Conservation (phyloP, 345 rosid genomes). For the Acer campestre region DNA sequence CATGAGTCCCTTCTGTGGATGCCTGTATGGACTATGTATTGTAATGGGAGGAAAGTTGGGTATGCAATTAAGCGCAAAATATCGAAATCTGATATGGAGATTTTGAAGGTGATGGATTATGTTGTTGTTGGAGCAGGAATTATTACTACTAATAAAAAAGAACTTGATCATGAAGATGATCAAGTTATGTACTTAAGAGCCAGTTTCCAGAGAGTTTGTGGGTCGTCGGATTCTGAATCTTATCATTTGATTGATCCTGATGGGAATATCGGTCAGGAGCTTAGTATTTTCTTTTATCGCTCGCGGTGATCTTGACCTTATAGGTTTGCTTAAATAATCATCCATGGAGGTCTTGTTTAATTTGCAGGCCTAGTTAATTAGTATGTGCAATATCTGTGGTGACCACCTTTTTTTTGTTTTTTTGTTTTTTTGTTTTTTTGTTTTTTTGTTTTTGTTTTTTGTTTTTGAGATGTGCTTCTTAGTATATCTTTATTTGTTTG, state of each 20-base stretch:
- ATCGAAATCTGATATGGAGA: conserved; percentile 46
- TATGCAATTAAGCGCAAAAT: conserved; percentile 57
- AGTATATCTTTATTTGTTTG: too few species aligned
- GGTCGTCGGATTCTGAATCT: conserved; percentile 58
- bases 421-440: too few species aligned
- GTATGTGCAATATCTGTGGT: too few species aligned
- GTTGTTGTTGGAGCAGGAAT: conserved; percentile 65
- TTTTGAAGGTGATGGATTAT: conserved; percentile 46
- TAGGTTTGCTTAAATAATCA: neutral
- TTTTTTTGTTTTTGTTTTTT: too few species aligned
- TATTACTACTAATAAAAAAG: conserved; percentile 49
- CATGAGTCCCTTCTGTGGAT: conserved; percentile 33
- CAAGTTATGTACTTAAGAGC: conserved; percentile 72
- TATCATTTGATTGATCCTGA: conserved; percentile 77
- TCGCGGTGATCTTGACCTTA: conserved; percentile 22
- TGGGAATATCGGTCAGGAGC: conserved; percentile 72
- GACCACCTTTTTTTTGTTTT: too few species aligned
- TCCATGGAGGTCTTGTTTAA: neutral
- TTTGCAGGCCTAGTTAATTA: too few species aligned
- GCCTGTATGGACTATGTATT: conserved; percentile 61
- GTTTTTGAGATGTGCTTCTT: too few species aligned
- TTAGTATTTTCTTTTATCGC: conserved; percentile 63
- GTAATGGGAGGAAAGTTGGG: conserved; percentile 73
- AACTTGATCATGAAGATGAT: conserved; percentile 40
- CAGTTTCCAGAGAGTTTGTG: conserved; percentile 49